A percentile compares a stretch with the other conserved stretches of the same genome.
These are phyloP conservation scores for Nannochloropsis oceanica DNA, from an alignment of 108 stramenopile species.

Conservation along the genomic window DNA sequence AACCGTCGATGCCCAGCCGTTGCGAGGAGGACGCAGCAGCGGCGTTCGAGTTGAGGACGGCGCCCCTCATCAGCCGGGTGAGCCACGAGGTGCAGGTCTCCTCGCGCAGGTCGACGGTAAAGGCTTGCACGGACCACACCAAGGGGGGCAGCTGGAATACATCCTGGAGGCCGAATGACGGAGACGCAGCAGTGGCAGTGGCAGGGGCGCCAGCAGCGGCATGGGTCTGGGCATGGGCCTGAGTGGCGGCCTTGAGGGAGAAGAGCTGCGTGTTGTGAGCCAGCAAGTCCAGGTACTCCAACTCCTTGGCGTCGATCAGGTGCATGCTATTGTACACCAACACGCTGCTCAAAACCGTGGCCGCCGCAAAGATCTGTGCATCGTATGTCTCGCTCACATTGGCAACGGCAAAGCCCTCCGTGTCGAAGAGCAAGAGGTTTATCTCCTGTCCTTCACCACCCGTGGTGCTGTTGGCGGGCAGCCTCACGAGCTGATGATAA, in stretches of 20 bases:
- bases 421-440: constrained; percentile 14
- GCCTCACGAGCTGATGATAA: constrained; percentile 2
- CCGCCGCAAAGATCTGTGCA: constrained; percentile 16
- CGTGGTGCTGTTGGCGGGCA: background rate
- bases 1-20: background rate
- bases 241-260: background rate
- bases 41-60: background rate
- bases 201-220: background rate
- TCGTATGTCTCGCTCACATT: constrained; percentile 16
- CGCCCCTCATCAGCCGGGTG: background rate
- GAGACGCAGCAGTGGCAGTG: background rate
- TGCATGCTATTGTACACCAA: constrained; percentile 26
- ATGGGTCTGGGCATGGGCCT: background rate
- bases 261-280: constrained; percentile 20
- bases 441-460: background rate
- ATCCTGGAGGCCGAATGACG: background rate
- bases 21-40: background rate
- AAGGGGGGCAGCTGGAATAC: background rate
- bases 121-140: background rate
- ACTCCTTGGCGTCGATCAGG: constrained; percentile 16
- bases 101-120: background rate
- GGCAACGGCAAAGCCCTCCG: constrained; percentile 22
- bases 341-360: constrained; percentile 4
- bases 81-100: background rate
- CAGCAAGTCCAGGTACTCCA: constrained; percentile 17